Base-by-base conservation (phyloP, 1,284 basidiomycete genomes). In the Tetrapyrgos nigripes region DNA sequence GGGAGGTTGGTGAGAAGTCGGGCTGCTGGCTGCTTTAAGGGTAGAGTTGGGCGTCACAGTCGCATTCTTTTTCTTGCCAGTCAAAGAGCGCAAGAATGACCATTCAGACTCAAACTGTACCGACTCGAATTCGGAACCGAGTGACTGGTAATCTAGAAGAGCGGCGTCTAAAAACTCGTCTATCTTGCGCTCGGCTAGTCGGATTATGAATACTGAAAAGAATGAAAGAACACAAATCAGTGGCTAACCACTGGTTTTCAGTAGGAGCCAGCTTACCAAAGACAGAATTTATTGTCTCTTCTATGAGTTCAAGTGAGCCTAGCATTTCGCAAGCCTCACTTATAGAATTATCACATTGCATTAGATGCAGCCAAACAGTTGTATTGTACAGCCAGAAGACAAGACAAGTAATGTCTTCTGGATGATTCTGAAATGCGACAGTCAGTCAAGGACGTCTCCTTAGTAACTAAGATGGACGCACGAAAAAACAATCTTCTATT, bases 41-140 rank as follows among this genome's bases (percentile, higher is more conserved):
- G 67, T 69, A 13, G 77, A 64, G 19, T 74, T 59, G 24, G 72
- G 60, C n/a, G 68, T 63, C 49, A 73, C 60, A 54, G 77, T 61
- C 24, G 71, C 58, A 9, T 61, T 62, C 72, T 88, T 91, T 79
- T 91, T 94, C 61, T 83, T 83, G 35, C 81, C 77, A 8, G 83
- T 84, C 62, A 97, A 90, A 5, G 89, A 86, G 33, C 93, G 86
- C 51, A 97, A 83, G 66, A 97, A 91, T 1, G 91, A 91, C 96
- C 97, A 98, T 64, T 98, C 97, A 9, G 94, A 95, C 74, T 98
- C 95, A 68, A 98, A 99, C 58, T 95, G 90, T 23, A 98, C 82
- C 37, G 88, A 84, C 49, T 93, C 91, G 61, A 94, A 89, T 57
- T 91, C 89, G 9, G 87, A 89, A 1, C 92, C 87, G 14, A 91